Evolutionary conservation across 495 filamentous ascomycete genomes (phyloP).

Genomic region (Penicillium arizonense): DNA sequence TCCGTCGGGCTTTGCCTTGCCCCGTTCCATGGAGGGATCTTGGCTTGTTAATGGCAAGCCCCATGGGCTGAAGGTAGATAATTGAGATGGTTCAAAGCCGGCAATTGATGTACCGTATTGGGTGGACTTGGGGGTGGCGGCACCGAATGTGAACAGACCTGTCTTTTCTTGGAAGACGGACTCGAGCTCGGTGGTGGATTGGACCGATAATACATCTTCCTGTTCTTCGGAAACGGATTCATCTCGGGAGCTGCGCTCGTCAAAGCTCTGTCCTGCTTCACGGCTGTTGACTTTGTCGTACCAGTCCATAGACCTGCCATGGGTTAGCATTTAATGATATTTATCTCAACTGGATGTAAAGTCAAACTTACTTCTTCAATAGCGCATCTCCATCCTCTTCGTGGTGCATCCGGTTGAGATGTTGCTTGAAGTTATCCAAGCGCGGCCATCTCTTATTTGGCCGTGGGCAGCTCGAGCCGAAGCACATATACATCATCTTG

Average conservation of each 20-base stretch:
- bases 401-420: conserved; percentile 76
- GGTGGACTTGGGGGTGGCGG: conserved; percentile 2
- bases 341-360: not conserved
- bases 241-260: conserved; percentile 10
- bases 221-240: conserved; percentile 7
- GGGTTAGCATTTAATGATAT: conserved; percentile 4
- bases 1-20: conserved; percentile 19
- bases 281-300: conserved; percentile 27
- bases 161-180: not conserved
- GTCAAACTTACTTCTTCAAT: conserved; percentile 48
- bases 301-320: conserved; percentile 39
- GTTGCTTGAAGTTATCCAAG: conserved; percentile 87
- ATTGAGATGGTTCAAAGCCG: conserved; percentile 3
- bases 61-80: not conserved
- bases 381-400: conserved; percentile 52
- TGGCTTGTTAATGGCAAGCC: not conserved
- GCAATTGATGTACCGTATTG: not conserved
- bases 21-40: not conserved
- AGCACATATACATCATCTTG: conserved; percentile 66
- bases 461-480: conserved; percentile 59
- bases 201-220: conserved; percentile 12
- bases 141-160: conserved; percentile 6
- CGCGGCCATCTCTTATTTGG: conserved; percentile 82
- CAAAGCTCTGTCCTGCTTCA: conserved; percentile 1
- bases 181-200: conserved; percentile 10